Evolutionary conservation across 257 asterid species (phyloP).

Genomic region (Primulina huaijiensis): DNA sequence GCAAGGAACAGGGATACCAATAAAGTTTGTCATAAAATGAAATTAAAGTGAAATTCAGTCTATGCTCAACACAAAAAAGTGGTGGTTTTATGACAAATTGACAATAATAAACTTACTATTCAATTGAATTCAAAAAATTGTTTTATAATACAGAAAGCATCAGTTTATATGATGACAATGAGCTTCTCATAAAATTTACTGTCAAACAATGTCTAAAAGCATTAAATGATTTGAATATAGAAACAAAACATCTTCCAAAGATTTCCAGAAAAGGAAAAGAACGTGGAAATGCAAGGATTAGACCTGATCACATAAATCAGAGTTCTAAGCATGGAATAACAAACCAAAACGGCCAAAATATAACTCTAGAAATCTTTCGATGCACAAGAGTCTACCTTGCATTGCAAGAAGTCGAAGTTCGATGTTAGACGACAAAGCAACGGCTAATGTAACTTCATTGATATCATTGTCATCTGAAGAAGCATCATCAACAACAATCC

Average conservation of each 20-base stretch:
- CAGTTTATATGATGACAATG: no score
- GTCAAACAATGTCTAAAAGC: neutral
- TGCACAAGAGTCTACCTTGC: slow-evolving; percentile 47
- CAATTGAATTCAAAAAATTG: neutral
- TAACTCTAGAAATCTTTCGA: neutral
- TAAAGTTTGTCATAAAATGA: neutral
- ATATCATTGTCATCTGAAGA: slow-evolving; percentile 34
- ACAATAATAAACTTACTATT: neutral
- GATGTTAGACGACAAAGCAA: slow-evolving; percentile 49
- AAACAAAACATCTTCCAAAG: neutral
- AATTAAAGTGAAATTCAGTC: neutral
- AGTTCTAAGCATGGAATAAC: no score
- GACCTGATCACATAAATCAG: neutral
- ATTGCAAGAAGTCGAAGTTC: slow-evolving; percentile 66
- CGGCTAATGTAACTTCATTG: slow-evolving; percentile 38
- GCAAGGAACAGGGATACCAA: neutral
- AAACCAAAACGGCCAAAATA: neutral
- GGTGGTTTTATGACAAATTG: neutral
- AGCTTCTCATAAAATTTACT: neutral
- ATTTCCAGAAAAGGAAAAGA: neutral
- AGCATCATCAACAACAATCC: slow-evolving; percentile 19
- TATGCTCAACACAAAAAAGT: neutral
- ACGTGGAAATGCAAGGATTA: neutral
- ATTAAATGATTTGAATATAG: neutral
- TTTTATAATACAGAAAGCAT: neutral